Evolutionary conservation across 805 yeast species (phyloP).

Genomic region (Suhomyces sp.): DNA sequence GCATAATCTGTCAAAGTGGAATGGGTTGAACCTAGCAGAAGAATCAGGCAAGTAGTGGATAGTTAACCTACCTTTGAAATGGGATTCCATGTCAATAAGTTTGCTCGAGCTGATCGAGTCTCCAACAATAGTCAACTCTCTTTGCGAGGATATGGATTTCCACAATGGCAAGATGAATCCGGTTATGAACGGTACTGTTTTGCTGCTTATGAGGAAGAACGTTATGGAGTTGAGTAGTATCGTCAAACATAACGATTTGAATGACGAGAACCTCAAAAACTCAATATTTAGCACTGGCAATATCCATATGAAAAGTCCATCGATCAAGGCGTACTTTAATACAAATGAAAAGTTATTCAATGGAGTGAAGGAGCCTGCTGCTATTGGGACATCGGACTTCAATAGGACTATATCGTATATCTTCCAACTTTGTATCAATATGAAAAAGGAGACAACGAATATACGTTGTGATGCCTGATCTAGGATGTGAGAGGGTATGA

Average conservation of each 20-base stretch:
- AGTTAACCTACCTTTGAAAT: slow-evolving; percentile 82
- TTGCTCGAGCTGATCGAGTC: slow-evolving; percentile 37
- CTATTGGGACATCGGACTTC: slow-evolving; percentile 40
- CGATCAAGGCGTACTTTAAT: slow-evolving; percentile 69
- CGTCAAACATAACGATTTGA: slow-evolving; percentile 51
- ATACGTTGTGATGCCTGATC: slow-evolving; percentile 78
- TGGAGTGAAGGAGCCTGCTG: slow-evolving; percentile 33
- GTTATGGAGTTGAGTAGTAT: slow-evolving; percentile 47
- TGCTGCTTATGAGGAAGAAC: slow-evolving; percentile 50
- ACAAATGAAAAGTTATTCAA: slow-evolving; percentile 56
- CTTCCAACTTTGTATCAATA: slow-evolving; percentile 83
- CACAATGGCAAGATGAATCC: slow-evolving; percentile 38
- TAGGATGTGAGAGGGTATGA: slow-evolving; percentile 63
- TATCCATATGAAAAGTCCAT: slow-evolving; percentile 65
- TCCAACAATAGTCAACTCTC: slow-evolving; percentile 53
- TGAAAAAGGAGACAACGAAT: slow-evolving; percentile 61
- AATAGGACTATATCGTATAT: slow-evolving; percentile 64
- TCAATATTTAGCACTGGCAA: slow-evolving; percentile 77
- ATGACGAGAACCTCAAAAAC: slow-evolving; percentile 60
- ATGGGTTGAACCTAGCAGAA: slow-evolving; percentile 79
- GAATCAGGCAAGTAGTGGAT: slow-evolving; percentile 90
- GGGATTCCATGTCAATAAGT: slow-evolving; percentile 49
- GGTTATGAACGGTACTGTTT: slow-evolving; percentile 46
- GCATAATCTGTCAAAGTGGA: slow-evolving; percentile 59
- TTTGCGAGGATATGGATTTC: slow-evolving; percentile 39